phyloP scores from a whole-genome alignment of 768 basidiomycete genomes.

The Lactarius akahatsu region DNA sequence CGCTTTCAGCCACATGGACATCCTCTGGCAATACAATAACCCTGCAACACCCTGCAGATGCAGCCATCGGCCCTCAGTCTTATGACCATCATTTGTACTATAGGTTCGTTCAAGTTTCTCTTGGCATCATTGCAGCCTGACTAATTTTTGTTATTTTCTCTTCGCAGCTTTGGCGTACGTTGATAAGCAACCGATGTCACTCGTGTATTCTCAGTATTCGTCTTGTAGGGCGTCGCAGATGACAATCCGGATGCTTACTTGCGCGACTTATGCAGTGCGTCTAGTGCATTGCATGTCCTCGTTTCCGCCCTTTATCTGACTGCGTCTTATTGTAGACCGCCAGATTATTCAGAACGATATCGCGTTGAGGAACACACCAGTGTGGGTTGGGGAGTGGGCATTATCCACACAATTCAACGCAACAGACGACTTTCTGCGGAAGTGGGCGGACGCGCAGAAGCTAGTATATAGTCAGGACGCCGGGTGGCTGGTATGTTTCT shows the following conservation, averaged over 20 bases:
- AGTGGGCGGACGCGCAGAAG: constrained; percentile 81
- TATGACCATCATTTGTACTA: constrained; percentile 86
- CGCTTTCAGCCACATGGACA: constrained; percentile 68
- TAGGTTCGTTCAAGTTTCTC: constrained; percentile 43
- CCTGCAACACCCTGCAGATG: constrained; percentile 70
- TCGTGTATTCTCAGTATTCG: constrained; percentile 3
- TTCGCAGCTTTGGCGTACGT: constrained; percentile 56
- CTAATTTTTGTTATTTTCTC: neutral
- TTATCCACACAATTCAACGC: constrained; percentile 64
- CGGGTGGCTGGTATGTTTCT: constrained; percentile 62
- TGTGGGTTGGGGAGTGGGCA: constrained; percentile 61
- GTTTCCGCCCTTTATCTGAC: neutral
- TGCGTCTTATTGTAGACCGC: constrained; percentile 47
- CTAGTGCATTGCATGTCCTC: neutral
- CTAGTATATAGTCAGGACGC: constrained; percentile 55
- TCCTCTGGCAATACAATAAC: constrained; percentile 71
- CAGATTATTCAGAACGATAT: constrained; percentile 51
- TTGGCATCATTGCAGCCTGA: neutral
- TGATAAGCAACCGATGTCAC: neutral
- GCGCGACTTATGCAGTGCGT: constrained; percentile 66
- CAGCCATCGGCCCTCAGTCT: constrained; percentile 62
- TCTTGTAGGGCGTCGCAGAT: constrained; percentile 65
- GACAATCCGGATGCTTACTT: constrained; percentile 64
- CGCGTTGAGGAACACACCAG: constrained; percentile 45
- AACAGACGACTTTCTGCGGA: constrained; percentile 54